phyloP scores from a whole-genome alignment of 352 stramenopile species.

The Phytophthora multivora region DNA sequence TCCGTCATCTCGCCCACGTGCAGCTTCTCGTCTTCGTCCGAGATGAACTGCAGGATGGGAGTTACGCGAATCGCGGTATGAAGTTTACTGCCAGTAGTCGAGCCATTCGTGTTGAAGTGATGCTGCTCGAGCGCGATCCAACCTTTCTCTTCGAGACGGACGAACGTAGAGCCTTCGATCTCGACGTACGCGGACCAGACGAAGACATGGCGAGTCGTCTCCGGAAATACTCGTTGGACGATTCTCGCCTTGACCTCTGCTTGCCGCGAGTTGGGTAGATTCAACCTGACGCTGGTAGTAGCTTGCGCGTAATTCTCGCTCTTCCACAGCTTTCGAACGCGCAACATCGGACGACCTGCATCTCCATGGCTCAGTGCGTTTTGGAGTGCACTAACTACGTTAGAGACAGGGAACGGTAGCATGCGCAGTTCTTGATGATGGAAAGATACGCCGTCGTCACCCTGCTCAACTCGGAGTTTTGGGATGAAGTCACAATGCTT shows the following conservation, averaged over 20 bases:
- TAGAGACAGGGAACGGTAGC: slow-evolving; percentile 24
- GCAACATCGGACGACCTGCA: slow-evolving; percentile 2
- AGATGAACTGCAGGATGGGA: slow-evolving; percentile 15
- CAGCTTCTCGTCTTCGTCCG: slow-evolving; percentile 10
- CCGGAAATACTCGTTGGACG: slow-evolving; percentile 16
- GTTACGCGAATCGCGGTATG: slow-evolving; percentile 10
- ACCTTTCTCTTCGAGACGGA: slow-evolving; percentile 38
- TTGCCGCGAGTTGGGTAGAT: background rate
- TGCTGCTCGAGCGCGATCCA: slow-evolving; percentile 13
- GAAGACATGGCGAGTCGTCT: slow-evolving; percentile 5
- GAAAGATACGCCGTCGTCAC: slow-evolving; percentile 1
- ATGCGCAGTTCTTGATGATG: slow-evolving; percentile 1
- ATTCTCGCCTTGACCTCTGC: slow-evolving; percentile 18
- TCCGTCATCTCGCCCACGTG: slow-evolving; percentile 19
- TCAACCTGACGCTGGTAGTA: slow-evolving; percentile 18
- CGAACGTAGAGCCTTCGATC: slow-evolving; percentile 33
- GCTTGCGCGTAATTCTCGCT: slow-evolving; percentile 11
- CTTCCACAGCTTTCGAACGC: slow-evolving; percentile 8
- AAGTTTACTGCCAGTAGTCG: background rate
- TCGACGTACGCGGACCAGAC: slow-evolving; percentile 40
- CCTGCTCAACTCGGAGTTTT: background rate
- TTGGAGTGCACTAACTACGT: slow-evolving; percentile 4
- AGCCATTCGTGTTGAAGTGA: background rate
- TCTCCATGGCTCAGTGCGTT: slow-evolving; percentile 8
- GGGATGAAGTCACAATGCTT: slow-evolving; percentile 2